Evolutionary conservation across 2,329 filamentous ascomycete genomes (phyloP), one percentile per base, ranked within the genome.

Genomic region (Aspergillus vadensis): DNA sequence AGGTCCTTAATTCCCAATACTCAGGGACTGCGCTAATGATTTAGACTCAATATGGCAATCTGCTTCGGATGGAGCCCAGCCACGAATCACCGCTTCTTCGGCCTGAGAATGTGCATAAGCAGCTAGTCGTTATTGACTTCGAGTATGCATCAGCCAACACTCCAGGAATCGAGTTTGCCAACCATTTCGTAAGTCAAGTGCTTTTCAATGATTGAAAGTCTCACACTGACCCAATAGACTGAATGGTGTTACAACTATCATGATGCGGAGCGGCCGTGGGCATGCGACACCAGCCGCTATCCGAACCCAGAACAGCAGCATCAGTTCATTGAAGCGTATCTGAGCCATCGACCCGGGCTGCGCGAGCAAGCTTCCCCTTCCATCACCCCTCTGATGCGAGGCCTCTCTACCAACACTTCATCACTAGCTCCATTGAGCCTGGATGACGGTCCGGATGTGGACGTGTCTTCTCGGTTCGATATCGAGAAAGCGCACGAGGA

Each of bases 191-290:
- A 77, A 78, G 82, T 74, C 15, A 30, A 36, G 1, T 14, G 12
- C 17, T 14, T 6, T 1, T 21, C 17, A 15, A 12, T 10, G 10
- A n/a, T 5, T 23, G 14, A 7, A 19, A n/a, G 12, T 27, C 12
- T 3, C 9, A 36, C 39, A 32, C 68, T 70, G 61, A 70, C 60
- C 19, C 7, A 17, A 21, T 56, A 86, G 83, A 87, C 91, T 1
- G 95, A 99, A 78, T 99, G 95, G 95, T 91, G 91, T 69, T 98
- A 98, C 82, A 94, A 99, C 77, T 99, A 99, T 77, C 93, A 97
- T 73, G 88, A 95, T 72, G 77, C 86, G 3, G 79, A 81, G 27
- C 79, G 78, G 32, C 81, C 91, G 0, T 87, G 86, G 79, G 85
- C 82, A 25, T 94, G 91, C 81, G 87, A 89, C 69, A 85, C 85